A percentile compares a stretch with the other conserved stretches of the same genome.
These are phyloP conservation scores for Colletotrichum musae DNA, from an alignment of 2,329 filamentous ascomycete genomes.

Conservation along the genomic window DNA sequence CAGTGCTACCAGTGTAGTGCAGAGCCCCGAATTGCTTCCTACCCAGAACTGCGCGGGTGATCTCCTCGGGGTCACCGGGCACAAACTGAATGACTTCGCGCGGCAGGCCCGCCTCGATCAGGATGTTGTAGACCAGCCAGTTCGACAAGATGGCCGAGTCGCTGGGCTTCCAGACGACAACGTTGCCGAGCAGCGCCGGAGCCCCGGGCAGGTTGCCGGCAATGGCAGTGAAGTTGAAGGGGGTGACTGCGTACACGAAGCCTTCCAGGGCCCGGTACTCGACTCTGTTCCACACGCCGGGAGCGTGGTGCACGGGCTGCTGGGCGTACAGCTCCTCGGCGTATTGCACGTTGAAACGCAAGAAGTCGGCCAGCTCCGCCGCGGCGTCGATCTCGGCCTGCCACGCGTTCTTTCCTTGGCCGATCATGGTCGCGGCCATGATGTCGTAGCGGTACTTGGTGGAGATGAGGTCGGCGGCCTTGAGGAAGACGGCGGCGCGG, in stretches of 20 bases:
- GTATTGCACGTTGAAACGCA: conserved; percentile 95
- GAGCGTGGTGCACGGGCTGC: conserved; percentile 87
- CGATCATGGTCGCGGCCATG: conserved; percentile 95
- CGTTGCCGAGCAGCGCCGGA: conserved; percentile 92
- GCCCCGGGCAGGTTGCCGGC: conserved; percentile 87
- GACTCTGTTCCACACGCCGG: conserved; percentile 91
- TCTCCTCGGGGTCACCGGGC: conserved; percentile 86
- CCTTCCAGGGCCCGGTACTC: conserved; percentile 93
- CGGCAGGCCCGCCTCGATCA: conserved; percentile 91
- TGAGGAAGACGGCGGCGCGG: conserved; percentile 93
- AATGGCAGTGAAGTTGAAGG: conserved; percentile 98
- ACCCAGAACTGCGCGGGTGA: conserved; percentile 82
- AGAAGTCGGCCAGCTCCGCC: conserved; percentile 92
- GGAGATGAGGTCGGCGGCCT: conserved; percentile 91
- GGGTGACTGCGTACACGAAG: conserved; percentile 94
- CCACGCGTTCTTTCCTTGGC: conserved; percentile 98
- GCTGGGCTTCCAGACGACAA: conserved; percentile 97
- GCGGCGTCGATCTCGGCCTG: conserved; percentile 99
- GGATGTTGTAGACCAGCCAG: conserved; percentile 90
- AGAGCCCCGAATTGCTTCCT: conserved; percentile 90
- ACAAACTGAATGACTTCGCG: conserved; percentile 94
- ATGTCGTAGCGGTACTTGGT: conserved; percentile 97
- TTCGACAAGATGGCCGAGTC: conserved; percentile 90
- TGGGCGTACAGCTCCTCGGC: conserved; percentile 91
- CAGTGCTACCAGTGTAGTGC: conserved; percentile 94